phyloP scores from a whole-genome alignment of 208 protist genomes.

The Trypanosoma lewisi region DNA sequence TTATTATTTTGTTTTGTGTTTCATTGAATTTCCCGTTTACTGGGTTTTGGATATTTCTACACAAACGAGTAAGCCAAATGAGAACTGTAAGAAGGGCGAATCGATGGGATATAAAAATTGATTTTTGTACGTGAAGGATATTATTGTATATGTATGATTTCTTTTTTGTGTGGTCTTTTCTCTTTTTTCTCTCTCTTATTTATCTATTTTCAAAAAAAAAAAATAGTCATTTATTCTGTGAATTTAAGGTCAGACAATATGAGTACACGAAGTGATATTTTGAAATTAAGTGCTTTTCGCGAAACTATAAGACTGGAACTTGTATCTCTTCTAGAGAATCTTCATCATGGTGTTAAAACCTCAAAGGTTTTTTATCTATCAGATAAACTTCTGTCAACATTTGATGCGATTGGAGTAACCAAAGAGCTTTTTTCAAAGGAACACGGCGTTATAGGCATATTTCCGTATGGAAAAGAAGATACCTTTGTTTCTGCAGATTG shows the following conservation, averaged over 20 bases:
- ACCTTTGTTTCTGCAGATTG: conserved; percentile 13
- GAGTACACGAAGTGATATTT: conserved; percentile 5
- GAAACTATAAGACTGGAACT: conserved; percentile 19
- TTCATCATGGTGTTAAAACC: not conserved
- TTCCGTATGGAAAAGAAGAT: conserved; percentile 20
- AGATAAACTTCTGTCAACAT: conserved; percentile 18
- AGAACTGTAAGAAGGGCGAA: no score
- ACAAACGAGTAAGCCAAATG: no score
- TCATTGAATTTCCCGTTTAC: no score
- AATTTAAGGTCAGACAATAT: conserved; percentile 1
- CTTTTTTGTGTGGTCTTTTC: not conserved
- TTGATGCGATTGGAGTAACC: conserved; percentile 17
- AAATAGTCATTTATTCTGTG: not conserved
- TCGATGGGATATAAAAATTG: not conserved
- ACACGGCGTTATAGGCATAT: conserved; percentile 21
- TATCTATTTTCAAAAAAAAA: not conserved
- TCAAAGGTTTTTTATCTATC: conserved; percentile 19
- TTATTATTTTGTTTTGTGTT: no score
- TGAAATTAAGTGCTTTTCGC: conserved; percentile 17
- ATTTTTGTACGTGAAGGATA: conserved; percentile 40
- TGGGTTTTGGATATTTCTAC: no score
- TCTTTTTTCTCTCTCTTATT: conserved; percentile 9
- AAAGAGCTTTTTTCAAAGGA: conserved; percentile 15
- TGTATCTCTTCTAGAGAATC: conserved; percentile 4
- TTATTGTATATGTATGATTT: conserved; percentile 30